Evolutionary conservation across 2,329 filamentous ascomycete species (phyloP).

Genomic region (Colletotrichum cordylinicola): DNA sequence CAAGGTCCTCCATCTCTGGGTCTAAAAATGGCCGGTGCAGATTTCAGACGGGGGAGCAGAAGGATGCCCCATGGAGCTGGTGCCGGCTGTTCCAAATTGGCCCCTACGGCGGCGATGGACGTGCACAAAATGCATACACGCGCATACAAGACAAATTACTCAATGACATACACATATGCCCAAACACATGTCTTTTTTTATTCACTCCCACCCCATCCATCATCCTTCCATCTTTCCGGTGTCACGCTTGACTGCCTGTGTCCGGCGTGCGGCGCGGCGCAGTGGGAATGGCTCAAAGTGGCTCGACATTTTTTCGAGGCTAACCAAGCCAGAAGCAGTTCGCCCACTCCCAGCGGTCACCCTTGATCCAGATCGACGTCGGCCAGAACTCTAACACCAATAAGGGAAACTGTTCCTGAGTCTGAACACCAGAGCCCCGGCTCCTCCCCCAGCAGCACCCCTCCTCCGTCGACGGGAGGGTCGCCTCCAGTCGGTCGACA

Average conservation of each 20-base stretch:
- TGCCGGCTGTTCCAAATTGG: neutral
- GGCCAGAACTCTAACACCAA: constrained; percentile 23
- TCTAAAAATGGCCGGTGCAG: neutral
- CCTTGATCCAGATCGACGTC: constrained; percentile 21
- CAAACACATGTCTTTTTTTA: neutral
- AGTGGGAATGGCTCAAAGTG: constrained; percentile 20
- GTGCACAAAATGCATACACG: neutral
- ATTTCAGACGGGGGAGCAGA: neutral
- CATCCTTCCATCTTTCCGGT: neutral
- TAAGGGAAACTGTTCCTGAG: constrained; percentile 17
- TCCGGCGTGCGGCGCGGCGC: constrained; percentile 5
- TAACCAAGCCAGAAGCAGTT: constrained; percentile 20
- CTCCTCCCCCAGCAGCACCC: neutral
- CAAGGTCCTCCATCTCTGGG: neutral
- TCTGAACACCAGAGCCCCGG: neutral
- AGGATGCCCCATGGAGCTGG: neutral
- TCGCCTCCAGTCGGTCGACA: neutral
- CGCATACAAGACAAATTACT: neutral
- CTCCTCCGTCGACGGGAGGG: neutral
- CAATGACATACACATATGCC: neutral
- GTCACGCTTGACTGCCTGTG: constrained; percentile 1
- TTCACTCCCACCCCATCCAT: neutral
- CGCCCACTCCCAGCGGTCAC: constrained; percentile 10
- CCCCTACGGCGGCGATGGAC: neutral
- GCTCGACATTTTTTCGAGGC: constrained; percentile 14